These are phyloP conservation scores for Cladosporium sp. DNA, from an alignment of 2,329 filamentous ascomycete genomes.

Conservation along the genomic window DNA sequence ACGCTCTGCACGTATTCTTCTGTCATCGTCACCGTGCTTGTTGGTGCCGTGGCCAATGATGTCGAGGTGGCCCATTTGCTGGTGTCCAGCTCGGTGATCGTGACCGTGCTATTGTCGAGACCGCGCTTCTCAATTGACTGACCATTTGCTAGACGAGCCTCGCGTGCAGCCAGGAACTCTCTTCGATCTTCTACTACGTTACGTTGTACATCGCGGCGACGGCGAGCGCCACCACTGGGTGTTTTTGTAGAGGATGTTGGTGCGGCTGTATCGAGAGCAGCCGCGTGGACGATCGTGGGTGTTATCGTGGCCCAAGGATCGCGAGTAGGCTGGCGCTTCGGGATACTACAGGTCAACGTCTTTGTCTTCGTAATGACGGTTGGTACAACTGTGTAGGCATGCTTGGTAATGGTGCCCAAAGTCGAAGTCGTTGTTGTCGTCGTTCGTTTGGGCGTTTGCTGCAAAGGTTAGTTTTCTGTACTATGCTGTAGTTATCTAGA, in stretches of 20 bases:
- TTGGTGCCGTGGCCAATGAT: conserved; percentile 1
- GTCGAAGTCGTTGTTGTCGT: conserved; percentile 28
- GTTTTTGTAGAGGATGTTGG: conserved; percentile 14
- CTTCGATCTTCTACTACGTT: conserved; percentile 7
- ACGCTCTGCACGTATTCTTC: not conserved
- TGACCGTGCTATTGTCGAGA: conserved; percentile 30
- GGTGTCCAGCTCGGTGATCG: conserved; percentile 31
- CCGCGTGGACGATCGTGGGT: conserved; percentile 6
- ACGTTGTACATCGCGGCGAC: conserved; percentile 12
- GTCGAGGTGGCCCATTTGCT: conserved; percentile 23
- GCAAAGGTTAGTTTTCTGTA: not conserved
- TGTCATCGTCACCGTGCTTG: conserved; percentile 1
- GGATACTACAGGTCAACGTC: conserved; percentile 32
- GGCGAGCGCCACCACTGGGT: conserved; percentile 9
- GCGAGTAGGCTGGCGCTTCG: conserved; percentile 16
- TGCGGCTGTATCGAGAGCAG: conserved; percentile 27
- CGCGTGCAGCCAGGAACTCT: conserved; percentile 23
- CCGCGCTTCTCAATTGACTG: conserved; percentile 25
- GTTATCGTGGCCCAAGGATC: conserved; percentile 21
- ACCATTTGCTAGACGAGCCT: conserved; percentile 22
- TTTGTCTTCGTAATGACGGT: conserved; percentile 24
- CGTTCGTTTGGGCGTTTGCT: conserved; percentile 16
- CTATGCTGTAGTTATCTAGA: not conserved
- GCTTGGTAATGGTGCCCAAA: conserved; percentile 27
- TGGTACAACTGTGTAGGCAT: conserved; percentile 13